Percentiles rank a stretch among this genome's conserved stretches.
Evolutionary conservation across 139 green algal species (phyloP).

Genomic region (Chlamydomonas sp.): DNA sequence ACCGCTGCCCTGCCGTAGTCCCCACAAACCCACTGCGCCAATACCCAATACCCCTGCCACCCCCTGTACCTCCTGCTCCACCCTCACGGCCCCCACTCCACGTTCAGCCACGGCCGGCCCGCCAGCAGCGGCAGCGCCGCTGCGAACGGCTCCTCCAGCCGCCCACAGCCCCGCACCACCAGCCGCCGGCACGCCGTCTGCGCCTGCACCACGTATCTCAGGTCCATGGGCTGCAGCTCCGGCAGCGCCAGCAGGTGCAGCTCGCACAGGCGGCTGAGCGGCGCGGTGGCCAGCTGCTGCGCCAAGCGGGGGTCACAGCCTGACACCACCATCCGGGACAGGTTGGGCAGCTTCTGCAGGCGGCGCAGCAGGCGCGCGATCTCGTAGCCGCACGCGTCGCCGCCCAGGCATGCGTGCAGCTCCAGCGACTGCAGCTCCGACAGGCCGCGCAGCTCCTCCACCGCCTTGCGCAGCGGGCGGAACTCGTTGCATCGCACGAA

Average conservation of each 20-base stretch:
- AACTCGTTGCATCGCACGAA: conserved; percentile 34
- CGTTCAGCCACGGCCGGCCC: not conserved
- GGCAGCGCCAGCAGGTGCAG: conserved; percentile 29
- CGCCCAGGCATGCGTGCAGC: conserved; percentile 32
- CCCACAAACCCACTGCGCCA: too few species aligned
- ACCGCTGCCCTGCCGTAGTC: too few species aligned
- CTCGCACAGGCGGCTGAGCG: conserved; percentile 15
- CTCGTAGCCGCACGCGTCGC: conserved; percentile 39
- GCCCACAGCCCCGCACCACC: conserved; percentile 27
- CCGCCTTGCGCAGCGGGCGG: conserved; percentile 38
- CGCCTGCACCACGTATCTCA: conserved; percentile 30
- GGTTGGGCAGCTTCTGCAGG: conserved; percentile 38
- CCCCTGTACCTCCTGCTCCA: too few species aligned
- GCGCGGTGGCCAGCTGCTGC: conserved; percentile 34
- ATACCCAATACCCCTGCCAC: not conserved
- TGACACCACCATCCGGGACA: conserved; percentile 5
- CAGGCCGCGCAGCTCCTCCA: conserved; percentile 40
- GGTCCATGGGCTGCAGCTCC: conserved; percentile 34
- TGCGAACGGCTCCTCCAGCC: not conserved
- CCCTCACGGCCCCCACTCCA: conserved; percentile 35
- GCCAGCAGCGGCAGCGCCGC: conserved; percentile 13
- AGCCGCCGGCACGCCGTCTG: conserved; percentile 30
- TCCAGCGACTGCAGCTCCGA: conserved; percentile 30
- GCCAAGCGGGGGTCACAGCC: conserved; percentile 31
- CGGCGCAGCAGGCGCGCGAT: conserved; percentile 40